phyloP scores from a whole-genome alignment of 352 stramenopile species.

The Aphanomyces invadans region DNA sequence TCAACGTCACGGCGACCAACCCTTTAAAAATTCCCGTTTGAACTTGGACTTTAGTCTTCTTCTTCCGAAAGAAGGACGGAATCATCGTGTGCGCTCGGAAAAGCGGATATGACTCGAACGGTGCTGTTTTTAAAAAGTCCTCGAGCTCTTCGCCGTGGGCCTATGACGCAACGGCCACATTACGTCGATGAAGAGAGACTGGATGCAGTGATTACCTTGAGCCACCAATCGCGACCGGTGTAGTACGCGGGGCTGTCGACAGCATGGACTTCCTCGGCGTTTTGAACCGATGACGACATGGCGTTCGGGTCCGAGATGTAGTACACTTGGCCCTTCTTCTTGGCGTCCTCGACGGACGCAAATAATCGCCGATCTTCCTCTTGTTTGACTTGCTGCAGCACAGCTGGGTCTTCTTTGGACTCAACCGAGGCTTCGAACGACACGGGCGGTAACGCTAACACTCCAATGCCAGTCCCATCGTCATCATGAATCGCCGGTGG shows the following conservation, averaged over 20 bases:
- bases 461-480: constrained; percentile 56
- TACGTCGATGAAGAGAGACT: neutral
- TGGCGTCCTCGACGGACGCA: constrained; percentile 20
- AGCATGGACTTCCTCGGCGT: neutral
- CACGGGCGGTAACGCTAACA: constrained; percentile 31
- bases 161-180: too few relatives aligned
- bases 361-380: constrained; percentile 44
- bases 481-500: constrained; percentile 8
- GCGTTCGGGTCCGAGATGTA: neutral
- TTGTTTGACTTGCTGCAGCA: constrained; percentile 37
- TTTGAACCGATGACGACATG: neutral
- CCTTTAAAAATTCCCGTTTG: constrained; percentile 77
- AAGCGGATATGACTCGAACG: constrained; percentile 70
- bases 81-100: constrained; percentile 51
- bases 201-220: constrained; percentile 25
- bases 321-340: constrained; percentile 20
- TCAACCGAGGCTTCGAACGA: constrained; percentile 14
- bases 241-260: constrained; percentile 38
- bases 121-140: constrained; percentile 52
- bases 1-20: constrained; percentile 50
- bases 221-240: constrained; percentile 65
- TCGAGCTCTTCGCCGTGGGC: constrained; percentile 77
- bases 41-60: constrained; percentile 47
- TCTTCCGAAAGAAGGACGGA: constrained; percentile 44
- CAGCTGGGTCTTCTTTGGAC: constrained; percentile 36